Evolutionary conservation across 2,329 filamentous ascomycete genomes (phyloP).

Genomic region (Xylariales sp.): DNA sequence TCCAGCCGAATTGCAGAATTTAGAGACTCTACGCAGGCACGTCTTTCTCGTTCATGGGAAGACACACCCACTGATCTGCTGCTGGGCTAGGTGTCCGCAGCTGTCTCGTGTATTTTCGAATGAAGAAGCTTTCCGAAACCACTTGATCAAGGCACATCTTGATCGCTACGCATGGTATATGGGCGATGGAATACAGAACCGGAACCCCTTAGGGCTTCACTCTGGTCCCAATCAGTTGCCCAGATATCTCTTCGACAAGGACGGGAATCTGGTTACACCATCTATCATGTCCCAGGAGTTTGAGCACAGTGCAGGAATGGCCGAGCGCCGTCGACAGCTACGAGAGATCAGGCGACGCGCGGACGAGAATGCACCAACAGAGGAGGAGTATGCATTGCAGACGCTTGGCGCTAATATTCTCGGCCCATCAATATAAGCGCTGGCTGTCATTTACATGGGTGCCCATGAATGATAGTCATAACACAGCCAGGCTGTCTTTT

Average conservation of each 20-base stretch:
- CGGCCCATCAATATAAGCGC: neutral
- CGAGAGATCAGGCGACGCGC: constrained; percentile 34
- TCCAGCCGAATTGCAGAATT: constrained; percentile 57
- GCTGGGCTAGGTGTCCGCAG: constrained; percentile 36
- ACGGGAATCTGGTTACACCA: constrained; percentile 55
- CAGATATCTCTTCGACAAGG: constrained; percentile 44
- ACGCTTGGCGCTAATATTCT: constrained; percentile 14
- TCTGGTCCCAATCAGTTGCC: constrained; percentile 29
- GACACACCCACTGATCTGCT: constrained; percentile 20
- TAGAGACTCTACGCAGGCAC: constrained; percentile 54
- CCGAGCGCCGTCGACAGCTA: constrained; percentile 38
- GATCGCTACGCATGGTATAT: constrained; percentile 51
- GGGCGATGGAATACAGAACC: constrained; percentile 54
- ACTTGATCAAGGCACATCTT: constrained; percentile 52
- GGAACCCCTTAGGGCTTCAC: constrained; percentile 18
- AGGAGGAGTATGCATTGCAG: constrained; percentile 30
- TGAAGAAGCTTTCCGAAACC: constrained; percentile 34
- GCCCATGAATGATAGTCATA: too few species aligned
- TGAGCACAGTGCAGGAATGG: constrained; percentile 43
- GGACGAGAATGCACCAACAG: constrained; percentile 40
- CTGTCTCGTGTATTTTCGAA: constrained; percentile 15
- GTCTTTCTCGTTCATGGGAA: constrained; percentile 44
- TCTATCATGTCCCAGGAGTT: constrained; percentile 46
- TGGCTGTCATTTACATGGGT: too few species aligned
- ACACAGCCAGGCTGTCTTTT: too few species aligned